Percentiles rank a stretch among this genome's conserved stretches.
phyloP scores from a whole-genome alignment of 2,329 filamentous ascomycete species.

The Colletotrichum agaves region DNA sequence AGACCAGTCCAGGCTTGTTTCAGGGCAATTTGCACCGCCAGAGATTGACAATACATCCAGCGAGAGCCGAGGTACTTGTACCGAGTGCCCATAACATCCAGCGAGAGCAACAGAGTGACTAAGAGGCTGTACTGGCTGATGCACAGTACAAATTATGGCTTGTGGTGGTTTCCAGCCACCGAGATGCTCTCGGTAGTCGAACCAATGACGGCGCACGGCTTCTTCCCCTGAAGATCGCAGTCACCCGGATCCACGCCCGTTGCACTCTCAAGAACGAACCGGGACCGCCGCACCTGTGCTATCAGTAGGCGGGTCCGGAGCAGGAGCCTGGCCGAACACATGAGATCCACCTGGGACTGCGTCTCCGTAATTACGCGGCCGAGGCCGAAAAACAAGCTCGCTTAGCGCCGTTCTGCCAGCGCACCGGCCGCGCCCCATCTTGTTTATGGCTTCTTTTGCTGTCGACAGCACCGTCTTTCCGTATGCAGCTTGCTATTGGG shows the following conservation, averaged over 20 bases:
- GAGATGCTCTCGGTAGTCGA: neutral
- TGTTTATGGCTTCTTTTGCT: slow-evolving; percentile 1
- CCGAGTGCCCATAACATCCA: no score
- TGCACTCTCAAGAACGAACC: neutral
- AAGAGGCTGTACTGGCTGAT: neutral
- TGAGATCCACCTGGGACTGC: neutral
- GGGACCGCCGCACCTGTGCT: neutral
- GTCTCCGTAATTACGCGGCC: slow-evolving; percentile 24
- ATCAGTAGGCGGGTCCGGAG: neutral
- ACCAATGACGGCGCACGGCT: slow-evolving; percentile 9
- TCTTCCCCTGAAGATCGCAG: slow-evolving; percentile 10
- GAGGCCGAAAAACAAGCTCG: slow-evolving; percentile 36
- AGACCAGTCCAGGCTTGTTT: neutral
- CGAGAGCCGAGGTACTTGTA: no score
- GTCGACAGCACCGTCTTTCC: slow-evolving; percentile 8
- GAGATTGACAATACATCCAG: neutral
- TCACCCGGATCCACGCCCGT: neutral
- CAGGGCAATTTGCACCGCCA: neutral
- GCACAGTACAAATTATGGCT: neutral
- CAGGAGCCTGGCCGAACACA: slow-evolving; percentile 20
- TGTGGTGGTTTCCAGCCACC: neutral
- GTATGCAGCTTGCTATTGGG: neutral
- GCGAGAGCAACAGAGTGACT: neutral
- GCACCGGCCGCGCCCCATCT: slow-evolving; percentile 4
- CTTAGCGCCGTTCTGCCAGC: slow-evolving; percentile 33